Evolutionary conservation across 169 alveolate genomes (phyloP), one percentile per base, ranked within the genome.

Genomic region (Plasmodium vinckei): DNA sequence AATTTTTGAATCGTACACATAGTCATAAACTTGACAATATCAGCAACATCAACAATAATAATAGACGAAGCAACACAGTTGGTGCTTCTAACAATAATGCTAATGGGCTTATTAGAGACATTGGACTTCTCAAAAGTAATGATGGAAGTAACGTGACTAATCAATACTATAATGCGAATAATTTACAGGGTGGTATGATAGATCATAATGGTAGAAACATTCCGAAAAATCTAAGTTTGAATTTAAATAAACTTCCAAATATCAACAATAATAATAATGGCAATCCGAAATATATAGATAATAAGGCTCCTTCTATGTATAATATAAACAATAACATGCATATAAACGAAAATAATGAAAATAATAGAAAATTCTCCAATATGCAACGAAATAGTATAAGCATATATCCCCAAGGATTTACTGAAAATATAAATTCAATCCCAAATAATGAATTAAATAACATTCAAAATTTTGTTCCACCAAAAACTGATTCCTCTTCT

Each of bases 111-210:
- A 33, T 33, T 33, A 33, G 42, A 33, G 42, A 4, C 23, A 7
- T 0, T 68, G 51, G n/a, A 19, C 27, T 10, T 25, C 19, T n/a
- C 23, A 56, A 56, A 42, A 42, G 23, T 19, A 59, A 17, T 39
- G n/a, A 21, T 13, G 17, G 39, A 19, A 47, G 5, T 21, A 17
- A 72, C 27, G 1, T 72, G 25, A 57, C 15, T 25, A 47, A 46
- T 9, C 13, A 12, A 19, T 39, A 72, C 39, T 72, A 72, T 49
- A 72, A 23, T 46, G 21, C 42, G 71, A 42, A 47, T 23, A 72
- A 72, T 54, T 56, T 72, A 47, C 56, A 72, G 21, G 44, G 33
- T 2, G 33, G 23, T 7, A 56, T 72, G n/a, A 47, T 72, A 27
- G 51, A 17, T 27, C 25, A 12, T 33, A 63, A 33, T 33, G 53